These are phyloP conservation scores for Fusarium tricinctum DNA, from an alignment of 2,329 filamentous ascomycete species.

Conservation along the genomic window DNA sequence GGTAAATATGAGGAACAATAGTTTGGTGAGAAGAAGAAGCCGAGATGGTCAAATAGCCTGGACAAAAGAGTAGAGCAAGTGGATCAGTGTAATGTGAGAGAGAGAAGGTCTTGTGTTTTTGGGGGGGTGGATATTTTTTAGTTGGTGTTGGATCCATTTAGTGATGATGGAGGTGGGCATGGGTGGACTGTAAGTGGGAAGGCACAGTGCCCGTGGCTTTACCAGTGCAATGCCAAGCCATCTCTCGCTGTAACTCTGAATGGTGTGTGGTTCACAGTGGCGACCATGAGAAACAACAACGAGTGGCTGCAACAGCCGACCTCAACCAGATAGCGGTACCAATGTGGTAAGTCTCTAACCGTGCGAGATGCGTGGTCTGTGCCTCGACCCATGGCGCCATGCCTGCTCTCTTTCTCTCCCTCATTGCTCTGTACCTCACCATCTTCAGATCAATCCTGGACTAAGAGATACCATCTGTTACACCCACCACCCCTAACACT, in stretches of 20 bases:
- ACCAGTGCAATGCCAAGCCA: background rate
- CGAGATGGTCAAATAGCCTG: constrained; percentile 43
- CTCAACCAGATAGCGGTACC: constrained; percentile 25
- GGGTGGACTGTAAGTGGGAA: constrained; percentile 35
- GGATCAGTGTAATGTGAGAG: constrained; percentile 40
- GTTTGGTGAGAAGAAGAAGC: constrained; percentile 38
- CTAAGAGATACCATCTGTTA: constrained; percentile 22
- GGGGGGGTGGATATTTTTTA: constrained; percentile 44
- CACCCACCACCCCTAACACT: constrained; percentile 11
- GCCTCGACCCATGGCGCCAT: constrained; percentile 37
- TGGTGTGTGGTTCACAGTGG: constrained; percentile 28
- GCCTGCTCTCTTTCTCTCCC: constrained; percentile 17
- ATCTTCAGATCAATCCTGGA: constrained; percentile 26
- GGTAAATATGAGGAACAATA: constrained; percentile 29
- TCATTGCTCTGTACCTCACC: background rate
- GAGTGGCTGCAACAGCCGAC: constrained; percentile 4
- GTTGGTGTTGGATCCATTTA: constrained; percentile 47
- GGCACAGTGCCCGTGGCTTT: constrained; percentile 29
- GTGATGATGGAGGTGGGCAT: constrained; percentile 49
- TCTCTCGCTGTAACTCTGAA: constrained; percentile 7
- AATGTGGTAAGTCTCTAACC: constrained; percentile 30
- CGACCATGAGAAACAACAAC: constrained; percentile 8
- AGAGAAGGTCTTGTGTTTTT: constrained; percentile 49
- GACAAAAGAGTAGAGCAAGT: constrained; percentile 45
- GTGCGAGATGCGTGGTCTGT: constrained; percentile 29